These are phyloP conservation scores for Apiospora hydei DNA, from an alignment of 2,329 filamentous ascomycete species.

Conservation along the genomic window DNA sequence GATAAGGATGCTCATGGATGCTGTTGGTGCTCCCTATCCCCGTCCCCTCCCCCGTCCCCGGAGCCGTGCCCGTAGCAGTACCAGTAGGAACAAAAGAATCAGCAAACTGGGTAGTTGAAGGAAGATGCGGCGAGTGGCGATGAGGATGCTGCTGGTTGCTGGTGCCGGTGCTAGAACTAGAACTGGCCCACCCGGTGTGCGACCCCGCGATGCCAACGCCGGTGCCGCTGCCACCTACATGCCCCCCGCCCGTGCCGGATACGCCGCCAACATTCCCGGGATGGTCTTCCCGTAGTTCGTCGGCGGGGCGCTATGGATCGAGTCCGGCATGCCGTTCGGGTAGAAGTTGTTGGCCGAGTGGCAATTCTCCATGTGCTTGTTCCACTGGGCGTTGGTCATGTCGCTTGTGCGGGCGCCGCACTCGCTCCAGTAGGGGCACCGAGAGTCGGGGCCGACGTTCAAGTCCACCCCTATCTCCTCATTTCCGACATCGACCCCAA, in stretches of 20 bases:
- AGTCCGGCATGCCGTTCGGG: slow-evolving; percentile 16
- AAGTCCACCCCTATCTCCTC: background rate
- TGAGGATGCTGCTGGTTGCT: background rate
- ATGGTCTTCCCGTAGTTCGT: background rate
- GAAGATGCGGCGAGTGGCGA: background rate
- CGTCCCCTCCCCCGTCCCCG: too few species aligned
- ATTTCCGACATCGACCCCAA: background rate
- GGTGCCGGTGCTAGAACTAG: too few species aligned
- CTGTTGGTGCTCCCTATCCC: too few species aligned
- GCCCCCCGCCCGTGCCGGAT: too few species aligned
- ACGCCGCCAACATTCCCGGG: too few species aligned
- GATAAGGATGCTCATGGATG: too few species aligned
- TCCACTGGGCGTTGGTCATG: slow-evolving; percentile 22
- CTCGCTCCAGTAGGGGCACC: slow-evolving; percentile 18
- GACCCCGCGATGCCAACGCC: too few species aligned
- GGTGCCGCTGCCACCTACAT: too few species aligned
- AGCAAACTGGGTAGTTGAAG: too few species aligned
- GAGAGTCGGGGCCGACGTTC: background rate
- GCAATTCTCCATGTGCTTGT: slow-evolving; percentile 8
- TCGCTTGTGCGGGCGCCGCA: slow-evolving; percentile 19
- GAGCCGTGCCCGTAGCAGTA: too few species aligned
- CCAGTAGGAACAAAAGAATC: too few species aligned
- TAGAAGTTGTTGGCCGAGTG: slow-evolving; percentile 3
- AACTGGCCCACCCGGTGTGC: too few species aligned
- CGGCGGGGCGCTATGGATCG: background rate